phyloP scores from a whole-genome alignment of 2,329 filamentous ascomycete genomes.

The Epicoccum nigrum region DNA sequence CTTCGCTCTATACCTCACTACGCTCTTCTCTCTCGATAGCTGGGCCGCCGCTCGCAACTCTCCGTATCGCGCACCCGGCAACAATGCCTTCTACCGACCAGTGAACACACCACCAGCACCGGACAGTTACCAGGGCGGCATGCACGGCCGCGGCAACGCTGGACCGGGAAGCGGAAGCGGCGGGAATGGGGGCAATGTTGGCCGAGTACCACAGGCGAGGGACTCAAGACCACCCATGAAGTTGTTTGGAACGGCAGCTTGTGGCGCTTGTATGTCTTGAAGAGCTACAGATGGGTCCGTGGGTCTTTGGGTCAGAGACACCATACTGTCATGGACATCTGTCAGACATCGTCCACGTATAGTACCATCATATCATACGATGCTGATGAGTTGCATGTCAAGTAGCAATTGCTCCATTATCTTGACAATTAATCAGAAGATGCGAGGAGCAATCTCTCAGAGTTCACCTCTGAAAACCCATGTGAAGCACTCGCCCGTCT shows the following conservation, averaged over 20 bases:
- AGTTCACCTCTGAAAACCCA: no score
- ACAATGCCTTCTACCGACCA: slow-evolving; percentile 33
- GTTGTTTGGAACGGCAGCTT: slow-evolving; percentile 33
- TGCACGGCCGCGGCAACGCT: slow-evolving; percentile 36
- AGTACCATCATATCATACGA: not conserved
- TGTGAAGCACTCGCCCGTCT: no score
- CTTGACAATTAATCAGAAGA: no score
- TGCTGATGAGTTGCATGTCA: no score
- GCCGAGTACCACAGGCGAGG: slow-evolving; percentile 26
- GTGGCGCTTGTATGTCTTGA: slow-evolving; percentile 39
- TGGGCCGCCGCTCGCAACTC: slow-evolving; percentile 44
- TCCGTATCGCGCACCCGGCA: slow-evolving; percentile 35
- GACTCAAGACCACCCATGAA: slow-evolving; percentile 38
- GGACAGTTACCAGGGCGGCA: slow-evolving; percentile 39
- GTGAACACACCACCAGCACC: slow-evolving; percentile 22
- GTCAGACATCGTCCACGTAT: not conserved
- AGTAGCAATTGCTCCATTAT: no score
- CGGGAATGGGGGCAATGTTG: slow-evolving; percentile 23
- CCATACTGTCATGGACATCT: no score
- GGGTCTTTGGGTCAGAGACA: no score
- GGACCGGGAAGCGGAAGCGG: slow-evolving; percentile 23
- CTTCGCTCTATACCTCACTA: slow-evolving; percentile 49
- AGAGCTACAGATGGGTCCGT: not conserved
- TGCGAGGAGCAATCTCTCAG: no score
- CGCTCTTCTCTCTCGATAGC: slow-evolving; percentile 47